phyloP scores from a whole-genome alignment of 176 grass and related monocot genomes.

The Zoysia japonica region DNA sequence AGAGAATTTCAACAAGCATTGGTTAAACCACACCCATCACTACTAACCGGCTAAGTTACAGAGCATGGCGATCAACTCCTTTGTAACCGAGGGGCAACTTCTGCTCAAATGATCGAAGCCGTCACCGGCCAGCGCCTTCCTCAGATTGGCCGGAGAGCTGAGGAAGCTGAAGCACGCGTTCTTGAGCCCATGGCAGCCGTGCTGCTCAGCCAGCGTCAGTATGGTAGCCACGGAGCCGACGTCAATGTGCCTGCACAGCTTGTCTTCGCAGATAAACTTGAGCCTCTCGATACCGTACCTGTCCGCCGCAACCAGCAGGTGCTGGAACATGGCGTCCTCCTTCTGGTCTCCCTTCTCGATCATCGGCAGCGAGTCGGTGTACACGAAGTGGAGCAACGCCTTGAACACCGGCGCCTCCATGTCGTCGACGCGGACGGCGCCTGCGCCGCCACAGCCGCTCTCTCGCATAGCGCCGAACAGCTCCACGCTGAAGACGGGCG shows the following conservation, averaged over 20 bases:
- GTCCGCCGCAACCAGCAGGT: slow-evolving; percentile 50
- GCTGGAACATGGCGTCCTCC: slow-evolving; percentile 26
- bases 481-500: too few relatives aligned
- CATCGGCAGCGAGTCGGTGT: too few relatives aligned
- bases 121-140: not conserved
- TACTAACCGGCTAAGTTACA: too few relatives aligned
- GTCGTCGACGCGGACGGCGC: too few relatives aligned
- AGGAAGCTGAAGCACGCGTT: slow-evolving; percentile 36
- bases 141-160: slow-evolving; percentile 24
- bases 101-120: slow-evolving; percentile 21
- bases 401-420: too few relatives aligned
- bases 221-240: slow-evolving; percentile 34
- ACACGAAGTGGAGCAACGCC: too few relatives aligned
- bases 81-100: slow-evolving; percentile 4
- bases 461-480: too few relatives aligned
- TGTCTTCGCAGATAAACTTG: slow-evolving; percentile 46
- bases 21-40: too few relatives aligned
- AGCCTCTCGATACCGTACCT: slow-evolving; percentile 49
- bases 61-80: too few relatives aligned
- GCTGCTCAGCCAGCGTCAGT: slow-evolving; percentile 42
- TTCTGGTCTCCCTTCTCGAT: not conserved
- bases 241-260: slow-evolving; percentile 35
- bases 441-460: too few relatives aligned
- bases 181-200: slow-evolving; percentile 34
- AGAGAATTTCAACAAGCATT: too few relatives aligned